Conservation (phyloP, 225 moss, liverwort and hornwort species). For the Marchantia polymorpha region DNA sequence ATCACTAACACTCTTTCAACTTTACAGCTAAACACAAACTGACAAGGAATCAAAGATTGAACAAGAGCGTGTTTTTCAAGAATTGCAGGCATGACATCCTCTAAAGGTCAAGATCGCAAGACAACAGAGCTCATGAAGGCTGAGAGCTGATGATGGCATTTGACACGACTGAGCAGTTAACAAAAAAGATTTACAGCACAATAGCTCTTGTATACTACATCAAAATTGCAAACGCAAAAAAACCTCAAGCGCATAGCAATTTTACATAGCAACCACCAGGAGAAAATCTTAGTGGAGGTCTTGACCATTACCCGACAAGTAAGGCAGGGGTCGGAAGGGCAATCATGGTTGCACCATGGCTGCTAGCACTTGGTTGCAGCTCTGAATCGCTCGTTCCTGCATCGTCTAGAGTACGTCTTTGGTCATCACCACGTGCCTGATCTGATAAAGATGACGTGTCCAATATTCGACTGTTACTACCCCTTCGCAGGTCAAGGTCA, state of each 20-base stretch:
- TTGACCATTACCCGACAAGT: slow-evolving; percentile 71
- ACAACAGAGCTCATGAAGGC: too few species aligned
- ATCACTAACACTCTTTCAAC: too few species aligned
- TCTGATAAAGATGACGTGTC: slow-evolving; percentile 81
- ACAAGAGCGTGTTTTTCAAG: too few species aligned
- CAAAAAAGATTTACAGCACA: not conserved
- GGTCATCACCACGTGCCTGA: slow-evolving; percentile 68
- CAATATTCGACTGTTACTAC: slow-evolving; percentile 53
- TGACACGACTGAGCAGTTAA: not conserved
- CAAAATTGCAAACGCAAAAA: not conserved
- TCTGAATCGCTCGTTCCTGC: slow-evolving; percentile 58
- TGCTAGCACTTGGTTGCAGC: slow-evolving; percentile 37
- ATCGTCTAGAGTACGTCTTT: slow-evolving; percentile 62
- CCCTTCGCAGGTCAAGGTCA: slow-evolving; percentile 51
- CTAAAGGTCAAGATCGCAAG: too few species aligned
- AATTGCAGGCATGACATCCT: too few species aligned
- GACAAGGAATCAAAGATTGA: too few species aligned
- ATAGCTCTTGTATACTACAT: not conserved
- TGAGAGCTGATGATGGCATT: not conserved
- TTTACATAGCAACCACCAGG: not conserved
- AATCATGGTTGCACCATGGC: slow-evolving; percentile 57
- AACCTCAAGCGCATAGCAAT: not conserved
- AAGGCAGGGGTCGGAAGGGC: slow-evolving; percentile 76
- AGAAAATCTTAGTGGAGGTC: not conserved
- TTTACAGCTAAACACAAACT: too few species aligned